Evolutionary conservation across 306 rosid genomes (phyloP).

Genomic region (Crotalaria pallida): DNA sequence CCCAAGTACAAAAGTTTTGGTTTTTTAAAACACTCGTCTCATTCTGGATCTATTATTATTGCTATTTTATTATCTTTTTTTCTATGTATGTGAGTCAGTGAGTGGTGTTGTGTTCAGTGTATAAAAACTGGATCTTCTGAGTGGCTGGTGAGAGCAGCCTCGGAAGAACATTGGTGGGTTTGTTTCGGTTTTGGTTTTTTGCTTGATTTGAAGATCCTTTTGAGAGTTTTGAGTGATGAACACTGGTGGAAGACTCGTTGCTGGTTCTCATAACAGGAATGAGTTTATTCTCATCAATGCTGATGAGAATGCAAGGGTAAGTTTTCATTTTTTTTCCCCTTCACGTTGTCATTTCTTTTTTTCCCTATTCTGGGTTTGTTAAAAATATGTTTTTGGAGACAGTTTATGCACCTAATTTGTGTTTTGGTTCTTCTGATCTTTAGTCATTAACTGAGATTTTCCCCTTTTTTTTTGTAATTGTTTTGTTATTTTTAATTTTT

Average conservation of each 20-base stretch:
- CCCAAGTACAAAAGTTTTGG: not conserved
- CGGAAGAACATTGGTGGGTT: slow-evolving; percentile 25
- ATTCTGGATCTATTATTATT: slow-evolving; percentile 6
- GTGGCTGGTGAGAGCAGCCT: slow-evolving; percentile 8
- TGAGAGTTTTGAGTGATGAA: slow-evolving; percentile 36
- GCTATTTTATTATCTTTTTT: not conserved
- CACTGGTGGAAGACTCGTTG: slow-evolving; percentile 69
- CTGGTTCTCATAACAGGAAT: slow-evolving; percentile 83
- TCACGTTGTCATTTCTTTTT: not conserved
- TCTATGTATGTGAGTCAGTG: not conserved
- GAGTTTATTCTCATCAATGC: slow-evolving; percentile 83
- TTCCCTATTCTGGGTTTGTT: not conserved
- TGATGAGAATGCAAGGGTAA: slow-evolving; percentile 61
- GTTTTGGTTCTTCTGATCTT: slow-evolving; percentile 6
- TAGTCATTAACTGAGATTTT: not conserved
- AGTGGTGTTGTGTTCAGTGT: not conserved
- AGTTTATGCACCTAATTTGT: not conserved
- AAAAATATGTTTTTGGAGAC: not conserved
- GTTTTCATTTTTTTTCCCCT: not conserved
- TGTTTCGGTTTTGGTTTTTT: not conserved
- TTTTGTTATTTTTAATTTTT: too few species aligned
- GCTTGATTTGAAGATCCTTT: slow-evolving; percentile 21
- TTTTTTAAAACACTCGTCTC: not conserved
- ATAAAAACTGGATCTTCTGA: slow-evolving; percentile 30
- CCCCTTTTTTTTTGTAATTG: not conserved